A percentile compares a stretch with the other conserved stretches of the same genome.
Conservation (phyloP, 2,329 filamentous ascomycete species). For the Fusarium albosuccineum region DNA sequence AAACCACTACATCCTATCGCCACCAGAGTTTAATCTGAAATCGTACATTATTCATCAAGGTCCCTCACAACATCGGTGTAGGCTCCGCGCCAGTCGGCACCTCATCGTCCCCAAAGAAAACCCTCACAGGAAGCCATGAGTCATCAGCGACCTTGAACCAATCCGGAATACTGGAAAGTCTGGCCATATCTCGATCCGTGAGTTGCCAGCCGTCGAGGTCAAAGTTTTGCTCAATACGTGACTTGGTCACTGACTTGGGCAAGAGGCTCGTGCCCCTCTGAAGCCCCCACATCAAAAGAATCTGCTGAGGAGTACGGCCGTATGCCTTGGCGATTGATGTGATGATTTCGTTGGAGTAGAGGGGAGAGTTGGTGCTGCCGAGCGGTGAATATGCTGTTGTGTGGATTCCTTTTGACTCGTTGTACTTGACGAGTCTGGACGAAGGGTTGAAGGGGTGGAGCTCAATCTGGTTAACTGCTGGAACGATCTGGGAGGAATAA, state of each 20-base stretch:
- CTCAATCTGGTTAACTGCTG: conserved; percentile 77
- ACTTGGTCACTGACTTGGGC: conserved; percentile 6
- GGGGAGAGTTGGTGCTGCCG: conserved; percentile 12
- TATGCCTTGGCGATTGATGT: not conserved
- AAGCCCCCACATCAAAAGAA: conserved; percentile 10
- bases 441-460: conserved; percentile 66
- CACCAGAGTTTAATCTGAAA: too few species aligned
- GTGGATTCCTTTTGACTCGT: conserved; percentile 2
- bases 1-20: not conserved
- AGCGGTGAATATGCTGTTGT: conserved; percentile 13
- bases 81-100: not conserved
- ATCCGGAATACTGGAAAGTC: not conserved
- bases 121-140: conserved; percentile 5
- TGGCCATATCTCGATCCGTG: not conserved
- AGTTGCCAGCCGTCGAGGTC: not conserved
- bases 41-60: not conserved
- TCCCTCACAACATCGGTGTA: not conserved
- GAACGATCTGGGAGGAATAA: conserved; percentile 57
- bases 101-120: conserved; percentile 9
- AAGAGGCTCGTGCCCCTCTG: conserved; percentile 9
- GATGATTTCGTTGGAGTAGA: conserved; percentile 1
- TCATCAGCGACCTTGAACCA: conserved; percentile 14
- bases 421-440: conserved; percentile 4
- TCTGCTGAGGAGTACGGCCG: conserved; percentile 1
- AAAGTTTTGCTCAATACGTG: conserved; percentile 2